Evolutionary conservation across 169 alveolate species (phyloP), one percentile per base, ranked within the genome.

Genomic region (Cryptosporidium sp.): DNA sequence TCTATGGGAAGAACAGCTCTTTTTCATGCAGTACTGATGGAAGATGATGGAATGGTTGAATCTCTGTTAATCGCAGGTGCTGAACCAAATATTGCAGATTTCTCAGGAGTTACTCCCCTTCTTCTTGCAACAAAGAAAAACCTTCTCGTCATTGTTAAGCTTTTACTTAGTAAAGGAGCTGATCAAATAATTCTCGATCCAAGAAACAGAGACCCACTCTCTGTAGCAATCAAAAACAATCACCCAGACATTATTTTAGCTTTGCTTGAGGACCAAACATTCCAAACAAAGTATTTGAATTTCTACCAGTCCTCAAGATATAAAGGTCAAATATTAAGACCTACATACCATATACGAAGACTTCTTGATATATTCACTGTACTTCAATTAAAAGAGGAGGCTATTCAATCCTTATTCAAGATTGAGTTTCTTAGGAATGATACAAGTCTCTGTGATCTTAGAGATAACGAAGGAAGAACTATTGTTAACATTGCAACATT

Each of bases 1-100:
- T 80, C 73, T 2, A 80, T 65, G 75, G 89, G 89, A 37, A 37
- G 89, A 44, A 80, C 89, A 0, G 89, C 89, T 48, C 68, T 80
- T 10, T 80, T 61, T 29, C 89, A 80, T 37, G 89, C 89, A 23
- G 89, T 80, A 14, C 62, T 80, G 42, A 80, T 65, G 75, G 89
- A 80, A 56, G 89, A 80, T 42, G 89, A 80, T n/a, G 39, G 70
- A 18, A 26, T 80, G 51, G 89, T 80, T n/a, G 51, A 21, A 4
- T 80, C 75, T 10, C 56, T 80, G 26, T 12, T 80, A 33, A n/a
- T 45, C 16, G 75, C 75, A n/a, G 75, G 89, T n/a, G 89, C 89
- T 33, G 75, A 80, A 12, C 89, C 89, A 44, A 80, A 80, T 62
- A 61, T 80, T 33, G 48, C 69, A 51, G 89, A 80, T 18, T 62